phyloP scores from a whole-genome alignment of 2,329 filamentous ascomycete genomes.

The Diaporthe batatas region DNA sequence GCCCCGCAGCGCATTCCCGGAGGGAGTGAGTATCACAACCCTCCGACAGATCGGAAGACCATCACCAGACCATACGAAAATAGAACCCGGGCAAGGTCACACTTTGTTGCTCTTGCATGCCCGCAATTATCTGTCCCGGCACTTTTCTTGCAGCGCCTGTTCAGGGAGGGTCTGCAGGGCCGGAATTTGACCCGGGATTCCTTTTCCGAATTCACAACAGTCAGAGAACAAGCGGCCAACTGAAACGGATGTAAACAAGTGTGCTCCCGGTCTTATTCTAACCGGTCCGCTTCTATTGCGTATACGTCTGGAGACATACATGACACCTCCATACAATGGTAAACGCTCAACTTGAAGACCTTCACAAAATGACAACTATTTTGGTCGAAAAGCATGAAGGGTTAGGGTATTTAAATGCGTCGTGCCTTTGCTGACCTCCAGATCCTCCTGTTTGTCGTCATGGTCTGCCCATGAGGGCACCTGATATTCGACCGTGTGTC shows the following conservation, averaged over 20 bases:
- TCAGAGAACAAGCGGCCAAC: neutral
- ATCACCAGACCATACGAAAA: neutral
- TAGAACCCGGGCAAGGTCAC: neutral
- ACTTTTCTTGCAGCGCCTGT: neutral
- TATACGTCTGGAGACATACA: too few species aligned
- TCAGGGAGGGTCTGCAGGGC: neutral
- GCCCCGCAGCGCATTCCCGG: constrained; percentile 21
- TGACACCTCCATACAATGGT: too few species aligned
- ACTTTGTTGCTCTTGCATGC: neutral
- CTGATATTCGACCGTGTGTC: too few species aligned
- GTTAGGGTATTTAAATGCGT: too few species aligned
- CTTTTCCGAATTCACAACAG: neutral
- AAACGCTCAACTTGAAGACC: constrained; percentile 16
- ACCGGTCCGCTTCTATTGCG: too few species aligned
- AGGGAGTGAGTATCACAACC: neutral
- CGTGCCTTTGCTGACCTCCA: too few species aligned
- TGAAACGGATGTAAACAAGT: too few species aligned
- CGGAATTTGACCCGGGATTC: neutral
- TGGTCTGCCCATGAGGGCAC: too few species aligned
- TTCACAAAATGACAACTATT: neutral
- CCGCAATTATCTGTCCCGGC: neutral
- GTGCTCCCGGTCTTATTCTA: too few species aligned
- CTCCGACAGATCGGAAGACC: neutral
- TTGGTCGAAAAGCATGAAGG: neutral
- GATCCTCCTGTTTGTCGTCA: too few species aligned